phyloP scores from a whole-genome alignment of 139 green algal species.

The Chlorella sp. region DNA sequence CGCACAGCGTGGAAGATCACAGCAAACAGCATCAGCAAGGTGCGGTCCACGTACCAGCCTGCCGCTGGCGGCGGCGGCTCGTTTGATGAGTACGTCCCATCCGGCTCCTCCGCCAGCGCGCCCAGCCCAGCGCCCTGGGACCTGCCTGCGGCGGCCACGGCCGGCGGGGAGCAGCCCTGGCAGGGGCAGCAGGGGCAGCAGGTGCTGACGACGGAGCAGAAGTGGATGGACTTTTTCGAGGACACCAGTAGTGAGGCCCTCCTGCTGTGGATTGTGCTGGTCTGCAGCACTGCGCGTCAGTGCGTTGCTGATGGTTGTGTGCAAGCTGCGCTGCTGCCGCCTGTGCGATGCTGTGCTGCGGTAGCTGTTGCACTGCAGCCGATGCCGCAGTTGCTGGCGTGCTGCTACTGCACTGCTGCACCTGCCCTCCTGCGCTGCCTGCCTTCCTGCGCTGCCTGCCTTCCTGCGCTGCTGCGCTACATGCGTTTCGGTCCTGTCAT shows the following conservation, averaged over 20 bases:
- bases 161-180: neutral
- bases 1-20: constrained; percentile 10
- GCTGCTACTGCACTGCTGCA: neutral
- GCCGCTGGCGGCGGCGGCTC: neutral
- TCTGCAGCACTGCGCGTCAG: neutral
- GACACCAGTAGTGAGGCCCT: constrained; percentile 4
- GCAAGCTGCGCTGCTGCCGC: neutral
- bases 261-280: neutral
- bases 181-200: neutral
- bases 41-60: neutral
- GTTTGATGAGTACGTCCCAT: too few relatives aligned
- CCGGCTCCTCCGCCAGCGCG: too few relatives aligned
- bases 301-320: neutral
- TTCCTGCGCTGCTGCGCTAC: neutral
- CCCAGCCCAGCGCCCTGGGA: neutral
- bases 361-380: too few relatives aligned
- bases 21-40: constrained; percentile 5
- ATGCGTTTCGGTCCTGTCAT: too few relatives aligned
- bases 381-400: neutral
- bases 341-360: neutral
- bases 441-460: neutral
- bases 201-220: neutral
- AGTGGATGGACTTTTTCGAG: constrained; percentile 29
- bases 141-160: neutral
- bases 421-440: neutral